Base-by-base conservation (phyloP, 805 yeast genomes). In the Yarrowia osloensis region DNA sequence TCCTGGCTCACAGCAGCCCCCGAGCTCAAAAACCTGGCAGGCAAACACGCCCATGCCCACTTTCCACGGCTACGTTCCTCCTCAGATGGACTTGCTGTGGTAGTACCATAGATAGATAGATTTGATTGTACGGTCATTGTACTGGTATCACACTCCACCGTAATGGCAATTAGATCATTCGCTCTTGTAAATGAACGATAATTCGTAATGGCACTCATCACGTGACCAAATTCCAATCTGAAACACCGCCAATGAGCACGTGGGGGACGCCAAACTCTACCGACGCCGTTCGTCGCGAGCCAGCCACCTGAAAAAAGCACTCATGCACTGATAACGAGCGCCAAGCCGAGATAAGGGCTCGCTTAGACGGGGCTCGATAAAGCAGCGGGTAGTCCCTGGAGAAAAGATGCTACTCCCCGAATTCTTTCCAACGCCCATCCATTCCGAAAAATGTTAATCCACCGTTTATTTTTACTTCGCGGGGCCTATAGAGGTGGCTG, bases 1-100 rank as follows among this genome's bases (percentile, higher is more conserved):
- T 24, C 61, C 61, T n/a, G 61, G 61, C 9, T 22, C 61, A 7
- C 61, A 37, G 19, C 21, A 35, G 19, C 31, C 61, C 6, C 44
- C 44, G 24, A 15, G 19, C 6, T 21, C 29, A 5, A 17, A 35
- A n/a, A 54, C 61, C 22, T 54, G 61, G 61, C 61, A 54, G 44
- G 31, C 24, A 4, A 54, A 54, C 21, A 24, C 42, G 17, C 61
- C 61, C 40, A 54, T 54, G 61, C 61, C 61, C 61, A 54, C 61
- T 33, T 54, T 54, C 22, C 61, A 54, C 11, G 42, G 44, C 31
- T 54, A 54, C 13, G 42, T 35, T 35, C 31, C 61, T 4, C 61
- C 42, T n/a, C 21, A 24, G 8, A 24, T 54, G 22, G 61, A 54
- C 1, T 29, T 54, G 22, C 28, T 24, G 3, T 54, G 61, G 57